phyloP scores from a whole-genome alignment of 1,284 basidiomycete species.

The Heliocybe sulcata region DNA sequence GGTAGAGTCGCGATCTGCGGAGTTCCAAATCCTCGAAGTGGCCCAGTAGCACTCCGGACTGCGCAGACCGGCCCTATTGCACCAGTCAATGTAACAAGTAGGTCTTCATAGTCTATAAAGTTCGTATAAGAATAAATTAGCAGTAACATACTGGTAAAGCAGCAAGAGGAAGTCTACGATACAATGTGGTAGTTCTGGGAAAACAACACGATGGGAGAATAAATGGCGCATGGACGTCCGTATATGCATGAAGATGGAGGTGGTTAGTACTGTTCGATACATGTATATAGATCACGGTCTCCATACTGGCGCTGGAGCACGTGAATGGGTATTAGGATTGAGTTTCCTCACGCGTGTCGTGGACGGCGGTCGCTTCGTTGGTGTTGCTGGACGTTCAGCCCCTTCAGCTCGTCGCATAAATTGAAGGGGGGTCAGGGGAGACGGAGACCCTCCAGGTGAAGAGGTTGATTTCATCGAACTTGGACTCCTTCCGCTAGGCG shows the following conservation, averaged over 20 bases:
- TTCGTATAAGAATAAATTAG: background rate
- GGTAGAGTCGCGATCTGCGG: background rate
- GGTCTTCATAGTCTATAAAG: no score
- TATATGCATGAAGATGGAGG: background rate
- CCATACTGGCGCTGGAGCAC: slow-evolving; percentile 11
- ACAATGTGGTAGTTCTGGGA: background rate
- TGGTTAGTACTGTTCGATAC: background rate
- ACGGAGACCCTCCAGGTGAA: slow-evolving; percentile 28
- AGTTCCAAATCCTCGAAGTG: background rate
- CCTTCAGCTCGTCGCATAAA: slow-evolving; percentile 47
- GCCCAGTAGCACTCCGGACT: no score
- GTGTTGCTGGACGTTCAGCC: slow-evolving; percentile 37
- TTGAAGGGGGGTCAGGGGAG: slow-evolving; percentile 47
- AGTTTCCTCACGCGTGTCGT: slow-evolving; percentile 13
- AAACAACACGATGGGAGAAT: background rate
- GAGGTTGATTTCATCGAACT: slow-evolving; percentile 35
- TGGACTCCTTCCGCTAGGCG: slow-evolving; percentile 37
- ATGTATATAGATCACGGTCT: slow-evolving; percentile 10
- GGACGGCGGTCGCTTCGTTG: slow-evolving; percentile 25
- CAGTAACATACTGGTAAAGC: background rate
- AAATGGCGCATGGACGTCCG: background rate
- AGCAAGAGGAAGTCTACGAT: background rate
- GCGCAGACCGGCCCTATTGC: no score
- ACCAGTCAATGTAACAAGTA: no score
- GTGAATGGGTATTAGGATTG: slow-evolving; percentile 10